Base-by-base conservation (phyloP, 768 basidiomycete genomes). In the Termitomyces titanicus region DNA sequence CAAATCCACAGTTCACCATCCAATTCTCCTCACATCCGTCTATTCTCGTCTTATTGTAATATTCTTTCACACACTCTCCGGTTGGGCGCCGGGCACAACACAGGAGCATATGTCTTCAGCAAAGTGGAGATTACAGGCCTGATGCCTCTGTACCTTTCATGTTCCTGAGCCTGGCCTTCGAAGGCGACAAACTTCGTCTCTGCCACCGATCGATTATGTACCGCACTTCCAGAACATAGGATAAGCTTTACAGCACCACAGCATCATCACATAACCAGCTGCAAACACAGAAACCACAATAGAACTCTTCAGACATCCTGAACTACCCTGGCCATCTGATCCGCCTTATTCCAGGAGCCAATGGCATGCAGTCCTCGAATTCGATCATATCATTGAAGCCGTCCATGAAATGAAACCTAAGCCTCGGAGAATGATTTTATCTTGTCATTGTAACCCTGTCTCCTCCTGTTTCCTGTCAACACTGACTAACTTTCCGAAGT, bases 101-200 rank as follows among this genome's bases (percentile, higher is more conserved):
- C 56, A 53, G 45, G 45, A 53, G 53, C 39, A 35, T 38, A 13
- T 17, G n/a, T n/a, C n/a, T n/a, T n/a, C n/a, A n/a, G n/a, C n/a
- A n/a, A n/a, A n/a, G n/a, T n/a, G n/a, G n/a, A n/a, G n/a, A n/a
- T n/a, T n/a, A n/a, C n/a, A n/a, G n/a, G n/a, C n/a, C n/a, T n/a
- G n/a, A n/a, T n/a, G n/a, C n/a, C n/a, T n/a, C 38, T 24, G 51
- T 54, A 34, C 56, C 51, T 55, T 55, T 54, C 35, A 47, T 59
- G 58, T 59, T 53, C 58, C 58, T 59, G 46, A 17, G 33, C 13
- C 33, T 20, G 17, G 45, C 35, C 35, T 27, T 43, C 29, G 12
- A 44, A 38, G 50, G 35, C n/a, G 34, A 35, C 40, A 38, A 44
- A 22, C 22, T 44, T n/a, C 8, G 12, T 29, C 49, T 45, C 24